Base-by-base conservation (phyloP, 345 rosid species). In the Sonneratia alba region DNA sequence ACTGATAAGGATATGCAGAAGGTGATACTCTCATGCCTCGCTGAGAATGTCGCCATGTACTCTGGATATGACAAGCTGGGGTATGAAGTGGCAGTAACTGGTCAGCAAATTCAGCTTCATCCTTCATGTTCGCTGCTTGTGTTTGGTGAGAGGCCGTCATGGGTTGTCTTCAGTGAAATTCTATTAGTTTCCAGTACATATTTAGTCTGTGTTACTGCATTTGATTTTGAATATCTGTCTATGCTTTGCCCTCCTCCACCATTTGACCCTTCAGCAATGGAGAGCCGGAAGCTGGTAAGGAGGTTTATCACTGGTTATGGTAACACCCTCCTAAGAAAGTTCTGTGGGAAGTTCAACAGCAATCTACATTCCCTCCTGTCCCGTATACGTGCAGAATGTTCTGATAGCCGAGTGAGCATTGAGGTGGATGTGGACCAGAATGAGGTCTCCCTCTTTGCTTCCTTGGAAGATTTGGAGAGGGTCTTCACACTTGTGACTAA, bases 101-200 rank as follows among this genome's bases (percentile, higher is more conserved):
- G 96, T 45, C 91, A 89, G 68, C 85, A 84, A 80, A 84, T 88
- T 72, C 89, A 83, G 81, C 79, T 91, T 67, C 98, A 94, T 79
- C 97, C 95, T 72, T 84, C 96, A 38, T 88, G 97, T 79, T 91
- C 97, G 4, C 77, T 94, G 83, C 87, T 84, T 81, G 79, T 83
- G 59, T 94, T 90, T 76, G 79, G 79, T 64, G 86, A 85, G 85
- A 94, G 85, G 90, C 97, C 98, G 43, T 70, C 76, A 73, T 91
- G 97, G 96, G 96, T 94, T 66, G 93, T 94, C 74, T 94, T 91
- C 75, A 77, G 91, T 76, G 98, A 94, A 78, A 84, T 94, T 18
- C 79, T 94, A 36, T 86, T 92, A 53, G 24, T 67, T 55, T 74
- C 84, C 63, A 80, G 75, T 77, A 82, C 89, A 76, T 91, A 86